Conservation (phyloP, 176 grass and related monocot genomes). For the Hordeum marinum region DNA sequence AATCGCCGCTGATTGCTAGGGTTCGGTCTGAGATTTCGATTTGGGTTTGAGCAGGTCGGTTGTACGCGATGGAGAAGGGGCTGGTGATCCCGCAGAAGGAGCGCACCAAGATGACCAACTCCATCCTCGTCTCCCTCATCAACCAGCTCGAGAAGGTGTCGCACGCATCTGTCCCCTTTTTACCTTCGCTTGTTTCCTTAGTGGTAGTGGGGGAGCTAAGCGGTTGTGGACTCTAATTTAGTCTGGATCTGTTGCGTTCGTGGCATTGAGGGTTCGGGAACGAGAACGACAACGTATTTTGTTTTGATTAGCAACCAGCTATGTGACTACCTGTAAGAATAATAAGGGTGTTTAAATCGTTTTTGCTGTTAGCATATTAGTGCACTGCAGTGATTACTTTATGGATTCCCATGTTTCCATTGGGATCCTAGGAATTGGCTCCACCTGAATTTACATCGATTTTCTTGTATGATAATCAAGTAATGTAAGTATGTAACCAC, state of each 20-base stretch:
- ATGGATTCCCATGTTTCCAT: neutral
- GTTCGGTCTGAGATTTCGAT: constrained; percentile 4
- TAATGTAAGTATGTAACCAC: neutral
- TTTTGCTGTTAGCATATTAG: neutral
- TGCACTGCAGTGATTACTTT: neutral
- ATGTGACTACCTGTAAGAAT: neutral
- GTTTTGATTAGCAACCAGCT: neutral
- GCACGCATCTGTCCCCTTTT: neutral
- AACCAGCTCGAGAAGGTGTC: constrained; percentile 92
- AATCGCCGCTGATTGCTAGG: constrained; percentile 2
- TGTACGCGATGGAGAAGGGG: constrained; percentile 94
- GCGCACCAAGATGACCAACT: constrained; percentile 86
- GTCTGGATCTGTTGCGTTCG: constrained; percentile 1
- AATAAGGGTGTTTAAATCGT: neutral
- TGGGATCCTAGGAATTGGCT: neutral
- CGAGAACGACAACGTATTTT: neutral
- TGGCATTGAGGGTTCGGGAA: neutral
- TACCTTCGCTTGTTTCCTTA: neutral
- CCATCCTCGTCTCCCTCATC: constrained; percentile 84
- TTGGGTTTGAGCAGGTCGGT: constrained; percentile 47
- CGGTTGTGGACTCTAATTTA: neutral
- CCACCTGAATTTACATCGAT: neutral
- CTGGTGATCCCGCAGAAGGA: constrained; percentile 72
- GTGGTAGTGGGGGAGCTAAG: neutral
- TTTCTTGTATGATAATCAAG: neutral